phyloP scores from a whole-genome alignment of 2,329 filamentous ascomycete species.

The Geoglossum cookeanum region DNA sequence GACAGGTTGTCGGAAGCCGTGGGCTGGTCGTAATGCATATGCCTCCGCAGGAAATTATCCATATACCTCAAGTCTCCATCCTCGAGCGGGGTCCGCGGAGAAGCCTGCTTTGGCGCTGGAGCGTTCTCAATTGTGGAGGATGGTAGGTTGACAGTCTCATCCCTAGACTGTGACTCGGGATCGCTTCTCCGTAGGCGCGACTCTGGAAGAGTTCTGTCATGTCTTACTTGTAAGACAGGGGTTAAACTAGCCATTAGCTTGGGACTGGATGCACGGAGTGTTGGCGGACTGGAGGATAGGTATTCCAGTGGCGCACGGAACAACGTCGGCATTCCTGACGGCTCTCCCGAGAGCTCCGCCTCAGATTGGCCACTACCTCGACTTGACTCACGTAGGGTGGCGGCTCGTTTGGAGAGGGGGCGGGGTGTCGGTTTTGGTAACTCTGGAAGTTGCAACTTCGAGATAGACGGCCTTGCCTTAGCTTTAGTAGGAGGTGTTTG shows the following conservation, averaged over 20 bases:
- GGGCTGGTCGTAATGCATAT: constrained; percentile 3
- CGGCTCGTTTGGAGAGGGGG: neutral
- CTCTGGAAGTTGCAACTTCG: neutral
- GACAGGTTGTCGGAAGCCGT: neutral
- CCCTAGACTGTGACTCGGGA: neutral
- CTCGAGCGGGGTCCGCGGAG: neutral
- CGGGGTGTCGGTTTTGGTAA: neutral
- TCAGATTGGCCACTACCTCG: neutral
- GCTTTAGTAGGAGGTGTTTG: neutral
- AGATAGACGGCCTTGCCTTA: neutral
- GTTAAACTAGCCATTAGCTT: neutral
- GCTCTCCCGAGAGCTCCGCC: neutral
- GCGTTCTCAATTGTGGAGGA: neutral
- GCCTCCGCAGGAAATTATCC: constrained; percentile 6
- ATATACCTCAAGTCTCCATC: constrained; percentile 6
- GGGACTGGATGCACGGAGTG: neutral
- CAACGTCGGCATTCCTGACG: neutral
- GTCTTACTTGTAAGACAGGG: neutral
- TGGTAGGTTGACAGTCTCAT: neutral
- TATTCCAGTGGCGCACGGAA: neutral
- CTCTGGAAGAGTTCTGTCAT: neutral
- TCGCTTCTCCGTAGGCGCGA: neutral
- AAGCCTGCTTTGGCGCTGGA: neutral
- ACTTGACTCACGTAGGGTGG: neutral
- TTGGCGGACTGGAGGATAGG: neutral